Percentiles rank a stretch among this genome's conserved stretches.
These are phyloP conservation scores for Rosa lucieae DNA, from an alignment of 306 rosid genomes.

Conservation along the genomic window DNA sequence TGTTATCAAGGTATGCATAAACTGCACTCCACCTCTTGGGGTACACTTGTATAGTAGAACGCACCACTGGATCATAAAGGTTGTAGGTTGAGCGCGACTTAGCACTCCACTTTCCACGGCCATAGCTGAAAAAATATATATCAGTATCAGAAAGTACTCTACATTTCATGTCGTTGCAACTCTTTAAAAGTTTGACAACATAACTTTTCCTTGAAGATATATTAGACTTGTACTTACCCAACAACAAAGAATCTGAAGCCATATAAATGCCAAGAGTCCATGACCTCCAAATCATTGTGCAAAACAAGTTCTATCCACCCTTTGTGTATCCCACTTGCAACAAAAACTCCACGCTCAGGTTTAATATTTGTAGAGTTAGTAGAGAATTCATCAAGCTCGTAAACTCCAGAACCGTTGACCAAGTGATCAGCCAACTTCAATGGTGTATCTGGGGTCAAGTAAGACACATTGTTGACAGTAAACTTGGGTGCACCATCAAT, in stretches of 20 bases:
- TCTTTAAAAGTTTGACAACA: not conserved
- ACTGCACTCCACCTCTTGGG: conserved; percentile 67
- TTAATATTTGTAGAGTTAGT: conserved; percentile 20
- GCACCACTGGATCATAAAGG: conserved; percentile 48
- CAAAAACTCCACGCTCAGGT: conserved; percentile 48
- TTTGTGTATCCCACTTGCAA: conserved; percentile 47
- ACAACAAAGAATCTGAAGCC: conserved; percentile 67
- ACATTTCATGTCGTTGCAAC: not conserved
- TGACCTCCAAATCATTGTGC: conserved; percentile 33
- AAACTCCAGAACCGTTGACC: conserved; percentile 41
- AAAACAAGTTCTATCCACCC: conserved; percentile 66
- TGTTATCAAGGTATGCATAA: conserved; percentile 67
- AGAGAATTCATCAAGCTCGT: conserved; percentile 49
- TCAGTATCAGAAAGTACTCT: not conserved
- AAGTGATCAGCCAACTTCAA: conserved; percentile 62
- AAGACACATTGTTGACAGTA: conserved; percentile 64
- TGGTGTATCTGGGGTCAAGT: conserved; percentile 56
- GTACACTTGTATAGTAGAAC: conserved; percentile 64
- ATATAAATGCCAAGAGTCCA: conserved; percentile 79
- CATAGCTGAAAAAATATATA: conserved; percentile 31
- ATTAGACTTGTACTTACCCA: conserved; percentile 34
- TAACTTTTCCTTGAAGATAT: not conserved
- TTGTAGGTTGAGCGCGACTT: conserved; percentile 41
- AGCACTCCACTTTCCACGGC: conserved; percentile 46
- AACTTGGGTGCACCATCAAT: conserved; percentile 35